Evolutionary conservation across 1,139 yeast genomes (phyloP), one percentile per base, ranked within the genome.

Genomic region (Lodderomyces pseudojiufengensis): DNA sequence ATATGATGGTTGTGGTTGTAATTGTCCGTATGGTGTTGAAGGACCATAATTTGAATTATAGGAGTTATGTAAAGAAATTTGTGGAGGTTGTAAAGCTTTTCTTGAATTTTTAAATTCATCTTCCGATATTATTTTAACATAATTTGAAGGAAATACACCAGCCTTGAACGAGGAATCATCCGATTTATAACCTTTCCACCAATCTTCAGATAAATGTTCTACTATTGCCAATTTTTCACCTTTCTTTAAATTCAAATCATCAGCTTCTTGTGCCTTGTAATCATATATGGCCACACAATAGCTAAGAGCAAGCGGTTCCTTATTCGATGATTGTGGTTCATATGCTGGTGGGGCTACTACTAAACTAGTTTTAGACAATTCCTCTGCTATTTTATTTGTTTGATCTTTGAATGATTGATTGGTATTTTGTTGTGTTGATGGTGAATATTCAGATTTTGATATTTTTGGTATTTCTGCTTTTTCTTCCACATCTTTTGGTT

Each of bases 141-240:
- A 92, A 58, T 87, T 87, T 2, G 94, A 68, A 5, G 98, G 98
- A 65, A 92, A 90, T 50, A 90, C 80, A 18, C 98, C 98, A 7
- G 75, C 73, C 30, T 77, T 76, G 29, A 76, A 72, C 10, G 66
- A 55, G 27, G 59, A 46, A 39, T 67, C 62, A 16, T 67, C 66
- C 35, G 51, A 48, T 41, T 54, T 59, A 50, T 62, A 66, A 29
- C 98, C 97, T 55, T 78, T 82, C 87, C 94, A 88, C 97, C 98
- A 90, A 55, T 88, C 94, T 27, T 74, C 73, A 14, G 94, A 85
- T 41, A 84, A 70, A 54, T 78, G 86, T 54, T 88, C 95, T 5
- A 76, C 44, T 6, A 92, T 75, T 27, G 75, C 75, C 37, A 92
- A 59, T 51, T 73, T 77, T 44, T 83, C 92, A 33, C 94, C 97